Evolutionary conservation across 208 protist genomes (phyloP).

Genomic region (Herpetomonas tarakana): DNA sequence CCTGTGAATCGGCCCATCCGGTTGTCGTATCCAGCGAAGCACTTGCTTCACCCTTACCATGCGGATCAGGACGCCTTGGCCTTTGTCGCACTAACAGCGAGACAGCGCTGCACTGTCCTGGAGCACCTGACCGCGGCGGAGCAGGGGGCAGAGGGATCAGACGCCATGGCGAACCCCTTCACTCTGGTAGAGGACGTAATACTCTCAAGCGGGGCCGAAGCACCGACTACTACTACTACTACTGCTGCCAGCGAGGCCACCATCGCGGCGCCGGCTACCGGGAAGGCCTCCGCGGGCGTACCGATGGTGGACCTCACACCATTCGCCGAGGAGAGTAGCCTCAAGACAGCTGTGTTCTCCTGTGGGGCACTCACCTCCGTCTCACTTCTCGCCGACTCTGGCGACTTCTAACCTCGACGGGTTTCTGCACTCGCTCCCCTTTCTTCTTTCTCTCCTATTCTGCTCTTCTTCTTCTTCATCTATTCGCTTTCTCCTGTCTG

Average conservation of each 20-base stretch:
- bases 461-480: conserved; percentile 9
- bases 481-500: conserved; percentile 3
- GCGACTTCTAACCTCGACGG: no score
- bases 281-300: not conserved
- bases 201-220: not conserved
- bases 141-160: not conserved
- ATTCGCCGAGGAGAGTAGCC: no score
- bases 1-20: not conserved
- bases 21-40: conserved; percentile 13
- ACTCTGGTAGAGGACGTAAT: not conserved
- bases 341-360: conserved; percentile 7
- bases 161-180: not conserved
- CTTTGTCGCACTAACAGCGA: conserved; percentile 11
- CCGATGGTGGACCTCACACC: no score
- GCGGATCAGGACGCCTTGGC: conserved; percentile 4
- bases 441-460: not conserved
- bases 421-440: conserved; percentile 5
- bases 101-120: conserved; percentile 9
- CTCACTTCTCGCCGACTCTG: not conserved
- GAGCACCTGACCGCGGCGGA: conserved; percentile 2
- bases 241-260: not conserved
- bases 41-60: conserved; percentile 28
- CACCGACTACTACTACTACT: no score
- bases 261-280: not conserved
- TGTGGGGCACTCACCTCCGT: not conserved